Evolutionary conservation across 129 eudicot species (phyloP), one percentile per base, ranked within the genome.

Genomic region (Flaveria robusta): DNA sequence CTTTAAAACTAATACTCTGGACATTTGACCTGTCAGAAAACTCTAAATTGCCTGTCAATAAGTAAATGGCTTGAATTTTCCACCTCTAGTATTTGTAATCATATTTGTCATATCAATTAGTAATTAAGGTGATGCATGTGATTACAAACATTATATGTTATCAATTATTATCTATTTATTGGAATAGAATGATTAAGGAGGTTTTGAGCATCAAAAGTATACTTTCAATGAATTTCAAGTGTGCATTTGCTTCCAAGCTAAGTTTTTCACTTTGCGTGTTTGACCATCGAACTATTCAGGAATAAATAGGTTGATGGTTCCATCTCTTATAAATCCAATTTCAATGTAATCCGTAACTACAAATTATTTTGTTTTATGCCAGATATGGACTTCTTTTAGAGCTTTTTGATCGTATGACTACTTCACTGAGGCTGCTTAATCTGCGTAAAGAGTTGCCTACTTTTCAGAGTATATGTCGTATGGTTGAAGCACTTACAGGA

Each of bases 341-440:
- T 39, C 9, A 24, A 8, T 72, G 37, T 42, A 46, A 59, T 34
- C 2, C 42, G 16, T 77, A 41, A 58, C 54, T 2, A 37, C 43
- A 23, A 13, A 43, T 10, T 68, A 42, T 20, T 26, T 65, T 54
- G 47, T 66, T 79, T 58, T 60, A 55, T 72, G 75, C 68, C 89
- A 91, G 97, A 70, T 83, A 85, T 39, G 49, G 49, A 73, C 72
- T 20, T 49, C 74, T 91, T 47, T 82, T 83, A 43, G 95, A 88
- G 68, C 24, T 86, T 68, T 88, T 91, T 75, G 79, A 87, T 76
- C 81, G 97, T 65, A 85, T 91, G 95, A 77, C 77, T 71, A 84
- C 83, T 80, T 88, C 97, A 73, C 22, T 91, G 83, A 87, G 97
- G 81, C 81, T 91, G 74, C 89, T 91, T 26, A 18, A 29, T 64